phyloP scores from a whole-genome alignment of 257 asterid species.

The Solanum piurae region DNA sequence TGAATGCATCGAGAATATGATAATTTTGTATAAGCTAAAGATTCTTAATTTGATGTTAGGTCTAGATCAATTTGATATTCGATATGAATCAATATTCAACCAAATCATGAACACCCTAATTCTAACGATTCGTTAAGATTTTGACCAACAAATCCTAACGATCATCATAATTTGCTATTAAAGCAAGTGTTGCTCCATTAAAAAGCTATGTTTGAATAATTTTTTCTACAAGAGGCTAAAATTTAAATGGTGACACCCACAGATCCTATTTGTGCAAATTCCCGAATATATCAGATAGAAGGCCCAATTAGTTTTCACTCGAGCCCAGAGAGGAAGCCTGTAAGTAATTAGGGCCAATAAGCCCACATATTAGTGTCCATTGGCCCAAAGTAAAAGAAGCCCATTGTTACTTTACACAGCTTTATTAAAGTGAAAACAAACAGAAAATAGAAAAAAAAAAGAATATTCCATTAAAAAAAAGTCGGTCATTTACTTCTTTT shows the following conservation, averaged over 20 bases:
- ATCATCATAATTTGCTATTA: background rate
- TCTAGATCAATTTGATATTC: background rate
- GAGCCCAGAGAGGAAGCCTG: background rate
- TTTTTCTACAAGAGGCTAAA: background rate
- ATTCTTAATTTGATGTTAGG: background rate
- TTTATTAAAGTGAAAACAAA: background rate
- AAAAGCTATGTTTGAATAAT: background rate
- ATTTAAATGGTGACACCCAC: background rate
- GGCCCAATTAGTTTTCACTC: background rate
- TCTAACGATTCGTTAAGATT: background rate
- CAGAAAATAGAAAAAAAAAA: background rate
- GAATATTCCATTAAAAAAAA: background rate
- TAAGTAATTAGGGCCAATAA: background rate
- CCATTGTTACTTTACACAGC: background rate
- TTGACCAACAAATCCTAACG: background rate
- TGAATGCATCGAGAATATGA: background rate
- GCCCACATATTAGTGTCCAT: background rate
- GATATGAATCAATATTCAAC: too few relatives aligned
- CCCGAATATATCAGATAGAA: background rate
- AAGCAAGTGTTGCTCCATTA: background rate
- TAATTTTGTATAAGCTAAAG: background rate
- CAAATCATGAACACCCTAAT: background rate
- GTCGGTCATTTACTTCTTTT: background rate
- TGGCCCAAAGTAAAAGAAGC: background rate
- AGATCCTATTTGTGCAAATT: background rate